phyloP scores from a whole-genome alignment of 2,329 filamentous ascomycete genomes.

The Hypoxylon sp. region DNA sequence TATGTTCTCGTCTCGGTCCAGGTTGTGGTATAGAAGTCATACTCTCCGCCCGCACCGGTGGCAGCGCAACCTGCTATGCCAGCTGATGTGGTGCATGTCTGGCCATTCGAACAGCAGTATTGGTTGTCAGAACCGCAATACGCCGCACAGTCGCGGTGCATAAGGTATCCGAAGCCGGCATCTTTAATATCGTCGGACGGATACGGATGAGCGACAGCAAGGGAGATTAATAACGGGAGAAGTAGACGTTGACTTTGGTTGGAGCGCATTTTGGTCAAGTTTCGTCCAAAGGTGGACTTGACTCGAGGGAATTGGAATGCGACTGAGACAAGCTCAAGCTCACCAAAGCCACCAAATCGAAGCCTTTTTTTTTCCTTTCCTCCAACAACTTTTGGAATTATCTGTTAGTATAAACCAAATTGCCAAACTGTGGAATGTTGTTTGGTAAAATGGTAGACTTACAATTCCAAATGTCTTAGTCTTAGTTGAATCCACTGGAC shows the following conservation, averaged over 20 bases:
- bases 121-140: constrained; percentile 65
- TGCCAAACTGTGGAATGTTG: constrained; percentile 22
- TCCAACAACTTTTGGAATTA: constrained; percentile 23
- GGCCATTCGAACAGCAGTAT: constrained; percentile 61
- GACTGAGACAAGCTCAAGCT: constrained; percentile 31
- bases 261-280: constrained; percentile 48
- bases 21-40: constrained; percentile 60
- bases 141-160: constrained; percentile 58
- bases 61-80: constrained; percentile 60
- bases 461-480: constrained; percentile 29
- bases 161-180: constrained; percentile 59
- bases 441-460: constrained; percentile 7
- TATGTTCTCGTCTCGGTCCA: constrained; percentile 69
- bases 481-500: constrained; percentile 21
- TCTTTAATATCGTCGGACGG: constrained; percentile 60
- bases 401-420: constrained; percentile 22
- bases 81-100: constrained; percentile 61
- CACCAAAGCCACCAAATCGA: constrained; percentile 14
- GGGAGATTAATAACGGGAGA: constrained; percentile 52
- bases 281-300: constrained; percentile 15
- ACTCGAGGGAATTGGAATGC: constrained; percentile 31
- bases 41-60: constrained; percentile 42
- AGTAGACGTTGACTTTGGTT: constrained; percentile 41
- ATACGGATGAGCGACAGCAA: constrained; percentile 56
- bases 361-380: constrained; percentile 19